A percentile compares a stretch with the other conserved stretches of the same genome.
phyloP scores from a whole-genome alignment of 2,329 filamentous ascomycete genomes.

The Epichloe amarillans region DNA sequence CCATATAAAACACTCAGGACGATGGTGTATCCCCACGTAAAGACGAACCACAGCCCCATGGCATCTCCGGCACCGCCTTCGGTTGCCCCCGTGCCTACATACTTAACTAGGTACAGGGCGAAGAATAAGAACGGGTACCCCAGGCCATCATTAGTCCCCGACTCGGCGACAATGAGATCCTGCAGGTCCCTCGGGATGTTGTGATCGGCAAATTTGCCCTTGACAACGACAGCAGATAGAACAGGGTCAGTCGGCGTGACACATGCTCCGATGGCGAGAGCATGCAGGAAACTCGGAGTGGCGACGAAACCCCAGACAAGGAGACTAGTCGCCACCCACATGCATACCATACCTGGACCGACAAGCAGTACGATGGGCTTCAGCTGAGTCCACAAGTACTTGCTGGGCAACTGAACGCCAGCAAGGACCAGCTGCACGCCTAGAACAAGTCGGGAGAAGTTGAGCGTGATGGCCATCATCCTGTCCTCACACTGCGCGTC shows the following conservation, averaged over 20 bases:
- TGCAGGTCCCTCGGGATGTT: constrained; percentile 75
- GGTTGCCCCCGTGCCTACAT: constrained; percentile 45
- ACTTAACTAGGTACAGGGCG: constrained; percentile 72
- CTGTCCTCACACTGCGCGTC: constrained; percentile 29
- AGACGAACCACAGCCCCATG: constrained; percentile 69
- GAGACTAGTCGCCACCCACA: constrained; percentile 77
- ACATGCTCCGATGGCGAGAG: constrained; percentile 68
- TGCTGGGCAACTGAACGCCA: constrained; percentile 73
- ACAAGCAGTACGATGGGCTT: constrained; percentile 60
- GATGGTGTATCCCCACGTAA: constrained; percentile 77
- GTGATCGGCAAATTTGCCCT: constrained; percentile 84
- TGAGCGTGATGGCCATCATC: constrained; percentile 61
- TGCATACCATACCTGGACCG: constrained; percentile 70
- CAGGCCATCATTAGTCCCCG: constrained; percentile 77
- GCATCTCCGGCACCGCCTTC: constrained; percentile 50
- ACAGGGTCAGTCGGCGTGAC: constrained; percentile 90
- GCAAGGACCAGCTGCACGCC: constrained; percentile 84
- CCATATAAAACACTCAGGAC: constrained; percentile 69
- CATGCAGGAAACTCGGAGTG: constrained; percentile 58
- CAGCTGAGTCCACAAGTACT: constrained; percentile 70
- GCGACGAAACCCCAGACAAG: constrained; percentile 68
- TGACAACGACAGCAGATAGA: constrained; percentile 78
- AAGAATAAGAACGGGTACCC: constrained; percentile 84
- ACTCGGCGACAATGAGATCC: constrained; percentile 69
- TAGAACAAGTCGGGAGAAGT: constrained; percentile 76